Conservation (phyloP, 495 filamentous ascomycete genomes). For the Xylaria nigripes region DNA sequence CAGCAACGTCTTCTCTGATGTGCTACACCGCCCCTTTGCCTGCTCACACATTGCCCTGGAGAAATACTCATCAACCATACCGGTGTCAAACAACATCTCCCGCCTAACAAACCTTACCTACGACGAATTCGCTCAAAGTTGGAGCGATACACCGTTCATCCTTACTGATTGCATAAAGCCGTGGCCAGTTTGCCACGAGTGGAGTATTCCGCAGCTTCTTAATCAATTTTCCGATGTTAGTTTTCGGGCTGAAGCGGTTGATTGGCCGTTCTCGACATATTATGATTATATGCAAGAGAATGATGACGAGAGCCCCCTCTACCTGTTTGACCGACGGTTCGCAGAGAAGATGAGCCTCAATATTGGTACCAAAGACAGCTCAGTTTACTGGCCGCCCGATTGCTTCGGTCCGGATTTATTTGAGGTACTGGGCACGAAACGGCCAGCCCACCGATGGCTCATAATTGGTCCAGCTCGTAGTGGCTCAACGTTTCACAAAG, state of each 20-base stretch:
- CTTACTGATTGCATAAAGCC: constrained; percentile 72
- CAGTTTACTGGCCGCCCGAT: constrained; percentile 71
- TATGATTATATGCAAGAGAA: constrained; percentile 75
- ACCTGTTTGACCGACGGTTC: constrained; percentile 84
- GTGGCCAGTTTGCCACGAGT: constrained; percentile 73
- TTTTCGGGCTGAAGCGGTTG: constrained; percentile 89
- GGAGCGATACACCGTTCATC: constrained; percentile 82
- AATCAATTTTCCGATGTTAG: constrained; percentile 52
- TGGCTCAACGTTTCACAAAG: constrained; percentile 93
- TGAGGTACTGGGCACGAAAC: constrained; percentile 64
- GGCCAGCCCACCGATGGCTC: constrained; percentile 87
- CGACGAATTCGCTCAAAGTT: constrained; percentile 64
- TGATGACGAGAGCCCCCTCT: constrained; percentile 82
- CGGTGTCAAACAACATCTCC: constrained; percentile 60
- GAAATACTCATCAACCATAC: constrained; percentile 64
- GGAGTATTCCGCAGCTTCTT: constrained; percentile 60
- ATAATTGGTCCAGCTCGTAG: constrained; percentile 85
- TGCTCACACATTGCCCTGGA: constrained; percentile 67
- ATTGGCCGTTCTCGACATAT: constrained; percentile 80
- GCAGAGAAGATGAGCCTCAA: constrained; percentile 76
- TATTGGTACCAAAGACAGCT: constrained; percentile 46
- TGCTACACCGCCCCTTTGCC: constrained; percentile 82
- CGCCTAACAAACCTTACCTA: constrained; percentile 60
- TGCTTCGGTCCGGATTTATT: constrained; percentile 91
- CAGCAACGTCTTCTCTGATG: constrained; percentile 79